Base-by-base conservation (phyloP, 495 filamentous ascomycete genomes). In the Podospora pseudoanserina region DNA sequence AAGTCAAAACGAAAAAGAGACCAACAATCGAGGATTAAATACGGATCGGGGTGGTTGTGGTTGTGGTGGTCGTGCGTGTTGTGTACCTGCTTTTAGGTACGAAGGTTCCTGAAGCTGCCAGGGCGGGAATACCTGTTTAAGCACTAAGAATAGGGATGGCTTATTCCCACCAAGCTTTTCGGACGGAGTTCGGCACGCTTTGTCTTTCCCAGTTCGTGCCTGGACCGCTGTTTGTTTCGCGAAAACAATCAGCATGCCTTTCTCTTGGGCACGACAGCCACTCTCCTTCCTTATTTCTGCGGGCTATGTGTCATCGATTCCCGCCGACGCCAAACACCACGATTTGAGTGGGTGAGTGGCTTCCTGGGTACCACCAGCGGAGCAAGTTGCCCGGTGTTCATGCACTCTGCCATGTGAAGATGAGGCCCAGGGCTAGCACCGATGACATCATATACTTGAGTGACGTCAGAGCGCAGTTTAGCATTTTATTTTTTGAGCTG, bases 31-130 rank as follows among this genome's bases (percentile, higher is more conserved):
- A 18, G 34, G 58, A 39, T 2, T 49, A 49, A 49, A 49, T 49
- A 49, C 39, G 15, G 39, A 49, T 49, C 39, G 39, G 39, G 9
- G 39, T 49, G 23, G 23, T 23, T 23, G 23, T 49, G 39, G 3
- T 49, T 49, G 23, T 23, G 23, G 23, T 23, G 23, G 23, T 16
- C 6, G 39, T 49, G 15, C 9, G 39, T 49, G 39, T 49, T 16
- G 39, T 49, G 39, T 49, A 49, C 39, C 39, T 49, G 39, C 39
- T 59, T 61, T 18, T 26, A 3, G 49, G 63, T 59, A 63, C 67
- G 68, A 70, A 70, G 15, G 54, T 70, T 70, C 68, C 57, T 58
- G 68, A 70, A 70, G n/a, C 53, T 67, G 55, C 55, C 55, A 58
- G 55, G 55, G 7, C 55, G 55, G 55, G n/a, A 58, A 58, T 58